These are phyloP conservation scores for Penicillium sp. DNA, from an alignment of 2,329 filamentous ascomycete species.

Conservation along the genomic window DNA sequence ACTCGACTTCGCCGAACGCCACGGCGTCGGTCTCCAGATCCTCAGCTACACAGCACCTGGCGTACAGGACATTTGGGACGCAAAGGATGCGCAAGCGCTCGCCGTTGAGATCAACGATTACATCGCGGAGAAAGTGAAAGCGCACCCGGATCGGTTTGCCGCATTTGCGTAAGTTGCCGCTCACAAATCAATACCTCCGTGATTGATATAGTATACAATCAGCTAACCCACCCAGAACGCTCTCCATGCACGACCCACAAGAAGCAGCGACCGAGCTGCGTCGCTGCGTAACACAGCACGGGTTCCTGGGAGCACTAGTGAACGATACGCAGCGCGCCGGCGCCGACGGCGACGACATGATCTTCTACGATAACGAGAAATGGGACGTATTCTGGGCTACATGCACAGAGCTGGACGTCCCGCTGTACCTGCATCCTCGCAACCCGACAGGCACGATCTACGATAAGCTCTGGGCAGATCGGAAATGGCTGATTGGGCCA, in stretches of 20 bases:
- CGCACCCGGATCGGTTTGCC: slow-evolving; percentile 43
- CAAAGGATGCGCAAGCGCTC: slow-evolving; percentile 43
- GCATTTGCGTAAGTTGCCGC: slow-evolving; percentile 39
- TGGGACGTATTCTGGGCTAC: slow-evolving; percentile 61
- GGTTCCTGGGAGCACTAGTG: slow-evolving; percentile 62
- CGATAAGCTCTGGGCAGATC: slow-evolving; percentile 58
- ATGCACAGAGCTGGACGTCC: slow-evolving; percentile 59
- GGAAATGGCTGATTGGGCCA: slow-evolving; percentile 60
- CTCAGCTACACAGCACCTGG: slow-evolving; percentile 50
- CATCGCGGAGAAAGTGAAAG: slow-evolving; percentile 44
- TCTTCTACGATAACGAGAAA: slow-evolving; percentile 62
- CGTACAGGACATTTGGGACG: slow-evolving; percentile 48
- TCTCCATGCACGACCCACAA: slow-evolving; percentile 43
- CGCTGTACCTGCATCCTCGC: slow-evolving; percentile 63
- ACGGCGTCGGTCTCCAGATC: slow-evolving; percentile 49
- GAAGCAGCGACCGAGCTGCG: slow-evolving; percentile 41
- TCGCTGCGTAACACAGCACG: slow-evolving; percentile 53
- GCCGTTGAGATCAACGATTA: slow-evolving; percentile 50
- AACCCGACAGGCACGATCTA: slow-evolving; percentile 56
- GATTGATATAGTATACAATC: neutral
- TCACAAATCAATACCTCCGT: neutral
- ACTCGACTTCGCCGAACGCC: slow-evolving; percentile 44
- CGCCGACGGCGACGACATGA: slow-evolving; percentile 56
- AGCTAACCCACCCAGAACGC: slow-evolving; percentile 23
- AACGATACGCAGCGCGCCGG: slow-evolving; percentile 62